These are phyloP conservation scores for Groenewaldozyma salmanticensis DNA, from an alignment of 805 yeast genomes.

Conservation along the genomic window DNA sequence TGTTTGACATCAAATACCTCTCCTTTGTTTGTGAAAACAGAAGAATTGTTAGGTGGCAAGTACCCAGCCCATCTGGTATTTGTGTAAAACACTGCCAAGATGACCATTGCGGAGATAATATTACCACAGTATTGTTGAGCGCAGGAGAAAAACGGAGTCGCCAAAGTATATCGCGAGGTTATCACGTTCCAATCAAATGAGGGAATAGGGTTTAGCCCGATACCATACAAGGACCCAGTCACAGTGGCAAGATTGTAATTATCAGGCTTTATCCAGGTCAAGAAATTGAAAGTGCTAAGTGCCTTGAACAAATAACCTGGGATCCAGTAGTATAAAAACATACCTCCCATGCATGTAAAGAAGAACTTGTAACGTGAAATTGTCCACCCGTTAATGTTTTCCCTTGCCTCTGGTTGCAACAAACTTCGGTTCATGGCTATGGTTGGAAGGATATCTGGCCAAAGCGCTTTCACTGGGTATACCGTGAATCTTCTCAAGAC, in stretches of 20 bases:
- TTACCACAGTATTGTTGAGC: conserved; percentile 4
- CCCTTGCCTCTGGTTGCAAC: conserved; percentile 24
- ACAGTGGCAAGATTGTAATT: conserved; percentile 41
- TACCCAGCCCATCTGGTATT: conserved; percentile 41
- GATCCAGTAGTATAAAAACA: conserved; percentile 46
- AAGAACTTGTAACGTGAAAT: conserved; percentile 41
- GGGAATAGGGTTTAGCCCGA: conserved; percentile 36
- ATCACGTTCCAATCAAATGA: conserved; percentile 30
- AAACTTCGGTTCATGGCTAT: conserved; percentile 33
- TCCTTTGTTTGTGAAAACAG: conserved; percentile 45
- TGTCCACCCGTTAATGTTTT: conserved; percentile 40
- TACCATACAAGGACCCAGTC: conserved; percentile 33
- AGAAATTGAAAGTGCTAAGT: conserved; percentile 47
- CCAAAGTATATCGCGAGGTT: conserved; percentile 22
- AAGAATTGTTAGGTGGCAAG: conserved; percentile 51
- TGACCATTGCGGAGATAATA: conserved; percentile 16
- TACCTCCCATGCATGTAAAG: conserved; percentile 27
- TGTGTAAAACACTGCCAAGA: conserved; percentile 40
- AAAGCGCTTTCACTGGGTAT: conserved; percentile 30
- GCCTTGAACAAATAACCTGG: conserved; percentile 53
- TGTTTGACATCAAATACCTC: conserved; percentile 37
- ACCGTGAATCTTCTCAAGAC: conserved; percentile 41
- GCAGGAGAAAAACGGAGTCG: conserved; percentile 30
- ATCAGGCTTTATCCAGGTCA: conserved; percentile 49
- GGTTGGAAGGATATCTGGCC: conserved; percentile 48